Conservation (phyloP, 202 grass and related monocot genomes). For the Zizania palustris region DNA sequence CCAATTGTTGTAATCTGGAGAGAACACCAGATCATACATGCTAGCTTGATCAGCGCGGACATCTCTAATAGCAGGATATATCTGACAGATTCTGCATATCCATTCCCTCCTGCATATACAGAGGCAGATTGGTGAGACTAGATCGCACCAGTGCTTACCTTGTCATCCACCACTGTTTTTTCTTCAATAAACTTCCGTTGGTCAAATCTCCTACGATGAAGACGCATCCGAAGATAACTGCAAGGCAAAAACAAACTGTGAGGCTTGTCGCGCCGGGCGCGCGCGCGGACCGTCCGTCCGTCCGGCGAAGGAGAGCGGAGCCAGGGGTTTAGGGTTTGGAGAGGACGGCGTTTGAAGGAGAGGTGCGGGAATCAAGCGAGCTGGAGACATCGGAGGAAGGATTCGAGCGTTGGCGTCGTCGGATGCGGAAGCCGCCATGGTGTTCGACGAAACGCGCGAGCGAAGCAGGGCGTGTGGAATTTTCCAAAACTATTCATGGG, state of each 20-base stretch:
- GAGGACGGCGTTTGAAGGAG: too few relatives aligned
- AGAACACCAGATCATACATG: too few relatives aligned
- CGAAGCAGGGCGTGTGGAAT: background rate
- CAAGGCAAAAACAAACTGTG: background rate
- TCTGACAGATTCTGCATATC: too few relatives aligned
- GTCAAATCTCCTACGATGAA: background rate
- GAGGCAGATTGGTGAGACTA: background rate
- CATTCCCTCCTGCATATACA: background rate
- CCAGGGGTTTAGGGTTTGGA: too few relatives aligned
- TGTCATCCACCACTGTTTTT: background rate
- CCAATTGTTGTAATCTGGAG: too few relatives aligned
- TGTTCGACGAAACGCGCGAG: background rate
- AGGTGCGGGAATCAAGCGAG: too few relatives aligned
- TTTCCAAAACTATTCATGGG: too few relatives aligned
- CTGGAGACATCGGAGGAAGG: background rate
- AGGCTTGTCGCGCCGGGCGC: too few relatives aligned
- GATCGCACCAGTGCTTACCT: background rate
- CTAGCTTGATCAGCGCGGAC: too few relatives aligned
- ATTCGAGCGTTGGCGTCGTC: background rate
- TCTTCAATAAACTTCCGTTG: background rate
- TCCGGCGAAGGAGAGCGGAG: too few relatives aligned
- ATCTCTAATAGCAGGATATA: too few relatives aligned
- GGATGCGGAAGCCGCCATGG: background rate
- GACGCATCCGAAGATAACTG: background rate
- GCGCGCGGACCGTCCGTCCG: too few relatives aligned